phyloP scores from a whole-genome alignment of 2,329 filamentous ascomycete genomes.

The Colletotrichum sp. region DNA sequence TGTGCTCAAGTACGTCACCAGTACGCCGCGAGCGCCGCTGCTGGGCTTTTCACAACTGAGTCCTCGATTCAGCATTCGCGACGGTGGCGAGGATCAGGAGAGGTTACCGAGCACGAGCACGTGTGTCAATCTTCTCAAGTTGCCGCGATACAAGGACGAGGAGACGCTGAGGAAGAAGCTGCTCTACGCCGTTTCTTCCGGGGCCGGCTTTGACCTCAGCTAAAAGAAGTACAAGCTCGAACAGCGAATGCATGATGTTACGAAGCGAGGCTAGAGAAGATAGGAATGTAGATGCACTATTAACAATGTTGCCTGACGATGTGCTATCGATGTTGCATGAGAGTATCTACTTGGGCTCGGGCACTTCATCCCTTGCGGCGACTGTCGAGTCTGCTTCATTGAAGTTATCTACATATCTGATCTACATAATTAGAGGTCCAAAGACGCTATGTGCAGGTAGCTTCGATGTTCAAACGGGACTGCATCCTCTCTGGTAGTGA shows the following conservation, averaged over 20 bases:
- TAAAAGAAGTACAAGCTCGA: constrained; percentile 30
- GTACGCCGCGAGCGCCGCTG: constrained; percentile 87
- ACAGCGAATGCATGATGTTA: constrained; percentile 7
- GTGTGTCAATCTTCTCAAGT: constrained; percentile 92
- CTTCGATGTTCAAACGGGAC: neutral
- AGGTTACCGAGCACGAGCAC: constrained; percentile 92
- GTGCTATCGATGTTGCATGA: neutral
- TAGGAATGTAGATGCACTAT: neutral
- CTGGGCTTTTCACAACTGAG: constrained; percentile 87
- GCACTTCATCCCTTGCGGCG: neutral
- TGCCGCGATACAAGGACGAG: constrained; percentile 79
- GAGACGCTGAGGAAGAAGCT: constrained; percentile 76
- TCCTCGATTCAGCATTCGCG: constrained; percentile 88
- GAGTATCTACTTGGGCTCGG: neutral
- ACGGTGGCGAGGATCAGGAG: constrained; percentile 76
- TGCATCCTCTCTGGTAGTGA: neutral
- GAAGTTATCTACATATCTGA: neutral
- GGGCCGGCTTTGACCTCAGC: constrained; percentile 89
- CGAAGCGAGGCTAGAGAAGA: neutral
- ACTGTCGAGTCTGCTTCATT: neutral
- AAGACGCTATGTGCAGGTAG: neutral
- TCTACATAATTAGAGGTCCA: neutral
- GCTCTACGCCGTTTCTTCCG: constrained; percentile 86
- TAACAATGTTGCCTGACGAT: neutral
- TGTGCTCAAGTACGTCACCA: constrained; percentile 95